phyloP scores from a whole-genome alignment of 129 eudicot species.

The Tanacetum coccineum region DNA sequence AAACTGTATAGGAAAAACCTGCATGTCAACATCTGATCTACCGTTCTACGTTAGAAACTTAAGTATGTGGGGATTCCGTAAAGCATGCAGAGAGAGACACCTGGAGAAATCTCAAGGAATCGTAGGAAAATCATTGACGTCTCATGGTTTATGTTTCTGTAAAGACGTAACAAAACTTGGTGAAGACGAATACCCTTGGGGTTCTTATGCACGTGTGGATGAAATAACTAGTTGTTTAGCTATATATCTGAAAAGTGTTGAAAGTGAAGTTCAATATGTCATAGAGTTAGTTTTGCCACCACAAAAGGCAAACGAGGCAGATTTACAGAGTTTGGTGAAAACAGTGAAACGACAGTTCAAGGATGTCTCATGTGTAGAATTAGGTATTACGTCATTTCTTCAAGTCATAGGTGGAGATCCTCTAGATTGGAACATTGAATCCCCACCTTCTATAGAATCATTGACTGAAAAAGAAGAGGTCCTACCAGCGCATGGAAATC shows the following conservation, averaged over 20 bases:
- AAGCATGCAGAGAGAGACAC: slow-evolving; percentile 14
- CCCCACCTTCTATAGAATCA: background rate
- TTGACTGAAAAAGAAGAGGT: slow-evolving; percentile 9
- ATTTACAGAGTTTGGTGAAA: background rate
- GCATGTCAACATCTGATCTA: slow-evolving; percentile 10
- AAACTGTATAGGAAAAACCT: slow-evolving; percentile 14
- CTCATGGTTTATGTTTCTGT: slow-evolving; percentile 15
- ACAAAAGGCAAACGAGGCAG: background rate
- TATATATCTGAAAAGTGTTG: background rate
- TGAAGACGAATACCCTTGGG: slow-evolving; percentile 14
- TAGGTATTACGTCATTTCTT: background rate
- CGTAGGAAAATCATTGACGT: slow-evolving; percentile 7
- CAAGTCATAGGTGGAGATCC: background rate
- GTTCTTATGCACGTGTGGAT: background rate
- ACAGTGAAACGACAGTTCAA: background rate
- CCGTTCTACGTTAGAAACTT: slow-evolving; percentile 14
- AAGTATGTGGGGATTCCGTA: slow-evolving; percentile 8
- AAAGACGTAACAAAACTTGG: slow-evolving; percentile 1
- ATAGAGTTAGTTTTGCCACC: slow-evolving; percentile 12
- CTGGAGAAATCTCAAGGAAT: slow-evolving; percentile 2
- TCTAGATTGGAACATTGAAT: background rate
- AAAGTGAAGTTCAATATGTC: background rate
- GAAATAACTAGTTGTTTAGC: slow-evolving; percentile 14
- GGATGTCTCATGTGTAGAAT: background rate
- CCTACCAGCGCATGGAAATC: background rate